Evolutionary conservation across 768 basidiomycete genomes (phyloP).

Genomic region (Boletellus ananas): DNA sequence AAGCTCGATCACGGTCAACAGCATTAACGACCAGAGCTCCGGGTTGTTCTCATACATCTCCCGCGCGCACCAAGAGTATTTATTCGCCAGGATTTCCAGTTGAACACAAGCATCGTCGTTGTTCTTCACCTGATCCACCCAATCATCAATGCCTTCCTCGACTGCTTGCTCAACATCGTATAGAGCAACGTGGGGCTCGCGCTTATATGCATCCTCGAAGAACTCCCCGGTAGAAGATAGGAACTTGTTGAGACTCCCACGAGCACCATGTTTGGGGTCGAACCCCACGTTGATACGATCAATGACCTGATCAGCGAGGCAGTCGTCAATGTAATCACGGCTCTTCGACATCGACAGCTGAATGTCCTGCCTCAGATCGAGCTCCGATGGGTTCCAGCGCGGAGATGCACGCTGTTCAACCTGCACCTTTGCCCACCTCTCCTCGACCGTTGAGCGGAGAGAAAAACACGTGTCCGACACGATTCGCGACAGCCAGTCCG

Average conservation of each 20-base stretch:
- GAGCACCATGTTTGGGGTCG: background rate
- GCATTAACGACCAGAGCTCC: constrained; percentile 40
- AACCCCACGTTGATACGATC: background rate
- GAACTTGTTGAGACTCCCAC: constrained; percentile 15
- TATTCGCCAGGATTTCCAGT: constrained; percentile 19
- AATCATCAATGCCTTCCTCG: constrained; percentile 30
- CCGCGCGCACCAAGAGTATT: constrained; percentile 27
- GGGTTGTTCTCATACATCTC: constrained; percentile 30
- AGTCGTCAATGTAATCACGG: constrained; percentile 25
- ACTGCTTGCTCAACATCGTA: constrained; percentile 38
- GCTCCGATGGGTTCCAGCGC: constrained; percentile 27
- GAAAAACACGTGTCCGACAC: constrained; percentile 6
- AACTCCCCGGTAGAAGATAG: constrained; percentile 6
- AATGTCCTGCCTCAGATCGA: constrained; percentile 31
- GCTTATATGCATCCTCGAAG: constrained; percentile 1
- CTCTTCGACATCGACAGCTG: constrained; percentile 32
- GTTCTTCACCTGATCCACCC: constrained; percentile 24
- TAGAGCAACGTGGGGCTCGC: constrained; percentile 17
- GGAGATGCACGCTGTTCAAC: constrained; percentile 21
- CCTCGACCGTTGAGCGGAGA: constrained; percentile 22
- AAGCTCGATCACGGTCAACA: constrained; percentile 36
- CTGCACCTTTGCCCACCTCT: constrained; percentile 36
- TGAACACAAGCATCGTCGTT: constrained; percentile 10
- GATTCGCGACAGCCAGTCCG: constrained; percentile 9
- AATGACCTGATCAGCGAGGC: constrained; percentile 1